Evolutionary conservation across 768 basidiomycete species (phyloP), one percentile per base, ranked within the genome.

Genomic region (Clavulina sp.): DNA sequence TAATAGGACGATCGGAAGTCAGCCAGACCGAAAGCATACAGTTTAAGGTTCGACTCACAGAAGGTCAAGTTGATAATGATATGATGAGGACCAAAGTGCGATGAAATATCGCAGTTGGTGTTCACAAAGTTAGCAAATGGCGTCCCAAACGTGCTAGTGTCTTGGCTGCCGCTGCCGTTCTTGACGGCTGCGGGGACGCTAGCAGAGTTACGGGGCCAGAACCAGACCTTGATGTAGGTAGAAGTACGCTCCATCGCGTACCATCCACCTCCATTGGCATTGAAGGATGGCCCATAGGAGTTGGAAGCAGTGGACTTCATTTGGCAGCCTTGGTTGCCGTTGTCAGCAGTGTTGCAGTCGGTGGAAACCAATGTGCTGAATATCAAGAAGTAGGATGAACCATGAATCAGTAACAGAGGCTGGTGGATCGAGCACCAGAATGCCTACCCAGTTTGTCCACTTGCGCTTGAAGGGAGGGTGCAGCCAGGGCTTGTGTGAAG

Each of bases 51-150:
- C 13, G 33, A 57, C 57, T 48, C 48, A 58, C 58, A 59, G 18
- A 59, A 51, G 16, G 58, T 57, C 43, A 59, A 48, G 43, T 59
- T 56, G 41, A 59, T 56, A 44, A 59, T 55, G 34, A 59, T 54
- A 40, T 56, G 50, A 18, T 59, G 51, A 16, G 48, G 34, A 30
- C 49, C 41, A 49, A 59, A 59, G 49, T 56, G 51, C 52, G 63
- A 61, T 48, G 62, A 60, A 3, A 67, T 62, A 40, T 65, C 64
- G 48, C 61, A 62, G 41, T 64, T 60, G 50, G 63, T 61, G 46
- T 57, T 55, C 52, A 56, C 54, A 46, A 61, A 50, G 3, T 44
- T 58, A 43, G 56, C 53, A 24, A 52, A 48, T 5, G 52, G 56
- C 7, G 53, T 36, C 21, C 48, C 49, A 50, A 48, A 54, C 29